A percentile compares a stretch with the other conserved stretches of the same genome.
These are phyloP conservation scores for Berkeleyomyces basicola DNA, from an alignment of 2,329 filamentous ascomycete species.

Conservation along the genomic window DNA sequence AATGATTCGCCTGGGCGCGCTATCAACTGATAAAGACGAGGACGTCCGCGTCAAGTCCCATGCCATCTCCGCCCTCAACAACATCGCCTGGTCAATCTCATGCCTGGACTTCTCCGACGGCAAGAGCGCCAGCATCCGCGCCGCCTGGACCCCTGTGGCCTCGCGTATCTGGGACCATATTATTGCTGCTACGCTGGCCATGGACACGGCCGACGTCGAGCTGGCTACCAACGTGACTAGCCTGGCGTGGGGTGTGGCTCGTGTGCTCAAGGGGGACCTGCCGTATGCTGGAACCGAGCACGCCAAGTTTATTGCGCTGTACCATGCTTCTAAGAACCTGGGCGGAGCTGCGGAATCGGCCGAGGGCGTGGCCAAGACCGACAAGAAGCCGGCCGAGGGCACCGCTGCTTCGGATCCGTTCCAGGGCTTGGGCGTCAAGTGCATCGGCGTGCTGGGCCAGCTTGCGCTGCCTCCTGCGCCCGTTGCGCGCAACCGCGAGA, in stretches of 20 bases:
- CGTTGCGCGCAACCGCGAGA: slow-evolving; percentile 38
- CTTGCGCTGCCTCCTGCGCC: slow-evolving; percentile 41
- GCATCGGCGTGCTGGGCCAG: slow-evolving; percentile 48
- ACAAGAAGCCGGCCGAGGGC: slow-evolving; percentile 8
- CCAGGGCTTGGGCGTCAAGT: slow-evolving; percentile 47
- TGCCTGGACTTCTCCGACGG: slow-evolving; percentile 40
- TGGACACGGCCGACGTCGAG: slow-evolving; percentile 43
- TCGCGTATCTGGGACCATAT: slow-evolving; percentile 40
- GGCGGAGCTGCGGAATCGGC: slow-evolving; percentile 20
- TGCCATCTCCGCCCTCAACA: slow-evolving; percentile 46
- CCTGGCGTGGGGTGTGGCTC: slow-evolving; percentile 48
- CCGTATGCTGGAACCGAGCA: slow-evolving; percentile 31
- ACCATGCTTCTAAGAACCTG: slow-evolving; percentile 28
- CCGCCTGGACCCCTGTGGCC: slow-evolving; percentile 36
- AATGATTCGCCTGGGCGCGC: slow-evolving; percentile 30
- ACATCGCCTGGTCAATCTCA: slow-evolving; percentile 50
- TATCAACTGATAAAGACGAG: slow-evolving; percentile 26
- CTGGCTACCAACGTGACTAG: slow-evolving; percentile 48
- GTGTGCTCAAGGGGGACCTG: slow-evolving; percentile 25
- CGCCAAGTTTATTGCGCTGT: slow-evolving; percentile 47
- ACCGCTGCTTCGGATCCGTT: slow-evolving; percentile 34
- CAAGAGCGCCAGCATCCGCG: slow-evolving; percentile 34
- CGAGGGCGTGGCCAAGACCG: slow-evolving; percentile 16
- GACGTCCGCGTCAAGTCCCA: slow-evolving; percentile 31
- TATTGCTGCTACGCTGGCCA: slow-evolving; percentile 39